These are phyloP conservation scores for Puccinia polysora DNA, from an alignment of 1,284 basidiomycete genomes.

Conservation along the genomic window DNA sequence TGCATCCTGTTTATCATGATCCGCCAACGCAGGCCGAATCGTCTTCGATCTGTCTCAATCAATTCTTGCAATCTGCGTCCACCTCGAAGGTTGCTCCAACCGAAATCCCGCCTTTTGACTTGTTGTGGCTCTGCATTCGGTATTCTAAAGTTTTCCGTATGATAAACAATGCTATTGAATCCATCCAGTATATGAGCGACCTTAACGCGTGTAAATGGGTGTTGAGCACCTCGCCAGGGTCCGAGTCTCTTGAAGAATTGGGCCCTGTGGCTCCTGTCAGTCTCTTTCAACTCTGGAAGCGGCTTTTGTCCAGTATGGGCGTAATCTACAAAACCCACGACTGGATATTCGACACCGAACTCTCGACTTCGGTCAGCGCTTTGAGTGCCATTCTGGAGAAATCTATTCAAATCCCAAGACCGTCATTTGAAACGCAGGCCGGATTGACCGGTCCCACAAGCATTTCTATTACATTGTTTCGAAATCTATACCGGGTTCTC, in stretches of 20 bases:
- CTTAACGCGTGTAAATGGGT: neutral
- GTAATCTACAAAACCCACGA: constrained; percentile 2
- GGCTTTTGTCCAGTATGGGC: neutral
- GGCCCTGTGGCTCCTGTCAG: neutral
- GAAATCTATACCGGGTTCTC: constrained; percentile 18
- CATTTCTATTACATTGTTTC: constrained; percentile 21
- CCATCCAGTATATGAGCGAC: constrained; percentile 7
- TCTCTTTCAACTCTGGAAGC: constrained; percentile 22
- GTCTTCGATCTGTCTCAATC: constrained; percentile 6
- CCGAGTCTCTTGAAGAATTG: neutral
- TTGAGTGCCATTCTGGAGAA: neutral
- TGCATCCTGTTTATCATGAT: constrained; percentile 35
- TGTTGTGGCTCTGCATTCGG: constrained; percentile 34
- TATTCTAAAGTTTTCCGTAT: constrained; percentile 21
- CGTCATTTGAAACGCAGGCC: neutral
- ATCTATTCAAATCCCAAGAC: constrained; percentile 1
- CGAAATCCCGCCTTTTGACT: constrained; percentile 29
- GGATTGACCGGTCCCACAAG: neutral
- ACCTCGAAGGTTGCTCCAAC: constrained; percentile 3
- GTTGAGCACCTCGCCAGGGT: neutral
- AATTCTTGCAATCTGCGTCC: neutral
- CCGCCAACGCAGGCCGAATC: constrained; percentile 12
- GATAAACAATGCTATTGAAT: constrained; percentile 2
- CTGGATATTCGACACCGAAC: constrained; percentile 18
- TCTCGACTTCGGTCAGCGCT: neutral